Evolutionary conservation across 495 filamentous ascomycete genomes (phyloP).

Genomic region (Lepidopterella palustris): DNA sequence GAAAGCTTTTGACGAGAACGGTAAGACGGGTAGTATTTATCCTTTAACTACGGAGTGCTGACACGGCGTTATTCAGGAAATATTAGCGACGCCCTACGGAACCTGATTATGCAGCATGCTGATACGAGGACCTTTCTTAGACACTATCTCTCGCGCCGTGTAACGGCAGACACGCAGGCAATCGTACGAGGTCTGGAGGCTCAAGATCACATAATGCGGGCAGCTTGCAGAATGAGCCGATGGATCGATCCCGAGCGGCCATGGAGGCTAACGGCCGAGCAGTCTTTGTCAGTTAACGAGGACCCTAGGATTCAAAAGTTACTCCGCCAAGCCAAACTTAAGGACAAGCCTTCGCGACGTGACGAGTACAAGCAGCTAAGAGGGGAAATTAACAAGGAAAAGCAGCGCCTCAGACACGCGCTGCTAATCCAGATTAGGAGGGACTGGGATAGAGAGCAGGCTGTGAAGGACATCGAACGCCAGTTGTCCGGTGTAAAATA

Average conservation of each 20-base stretch:
- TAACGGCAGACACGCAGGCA: slow-evolving; percentile 37
- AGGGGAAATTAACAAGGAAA: slow-evolving; percentile 17
- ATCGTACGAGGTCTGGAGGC: slow-evolving; percentile 30
- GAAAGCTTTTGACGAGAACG: slow-evolving; percentile 31
- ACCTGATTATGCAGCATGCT: slow-evolving; percentile 38
- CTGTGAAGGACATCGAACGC: slow-evolving; percentile 17
- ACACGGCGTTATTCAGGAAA: slow-evolving; percentile 19
- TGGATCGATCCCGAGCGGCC: slow-evolving; percentile 37
- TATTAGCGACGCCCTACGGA: slow-evolving; percentile 37
- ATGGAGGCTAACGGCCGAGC: slow-evolving; percentile 25
- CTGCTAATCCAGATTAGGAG: slow-evolving; percentile 30
- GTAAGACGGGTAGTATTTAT: background rate
- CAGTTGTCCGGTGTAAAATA: slow-evolving; percentile 29
- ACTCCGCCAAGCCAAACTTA: slow-evolving; percentile 11
- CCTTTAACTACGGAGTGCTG: background rate
- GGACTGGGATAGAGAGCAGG: slow-evolving; percentile 8
- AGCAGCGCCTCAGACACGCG: slow-evolving; percentile 26
- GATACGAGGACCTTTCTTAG: slow-evolving; percentile 37
- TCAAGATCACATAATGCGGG: slow-evolving; percentile 35
- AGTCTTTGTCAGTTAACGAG: slow-evolving; percentile 20
- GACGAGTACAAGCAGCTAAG: slow-evolving; percentile 12
- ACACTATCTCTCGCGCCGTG: slow-evolving; percentile 34
- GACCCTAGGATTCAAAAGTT: slow-evolving; percentile 14
- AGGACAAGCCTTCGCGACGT: slow-evolving; percentile 4
- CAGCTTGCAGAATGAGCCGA: slow-evolving; percentile 33